Base-by-base conservation (phyloP, 805 yeast genomes). In the Debaryomyces hansenii region DNA sequence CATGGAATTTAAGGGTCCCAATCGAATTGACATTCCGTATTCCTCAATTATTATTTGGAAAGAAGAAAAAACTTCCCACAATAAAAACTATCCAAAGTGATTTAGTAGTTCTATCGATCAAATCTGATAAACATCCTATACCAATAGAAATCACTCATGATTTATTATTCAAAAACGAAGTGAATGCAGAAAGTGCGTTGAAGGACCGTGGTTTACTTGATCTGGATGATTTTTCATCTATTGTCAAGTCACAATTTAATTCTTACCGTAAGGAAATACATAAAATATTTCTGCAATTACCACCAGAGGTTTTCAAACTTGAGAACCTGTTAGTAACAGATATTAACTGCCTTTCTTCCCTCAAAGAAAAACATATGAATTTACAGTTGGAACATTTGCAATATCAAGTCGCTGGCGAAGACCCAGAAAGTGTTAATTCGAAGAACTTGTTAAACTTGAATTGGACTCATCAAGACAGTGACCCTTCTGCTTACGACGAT, bases 71-170 rank as follows among this genome's bases (percentile, higher is more conserved):
- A 29, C 56, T 57, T 2, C 69, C 71, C 0, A 60, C 58, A 37
- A 48, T 65, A 38, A 62, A 56, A 33, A 12, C 40, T 1, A 49
- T 61, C 8, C 29, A 37, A 2, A 61, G 64, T 2, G 74, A 69
- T 34, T 56, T 72, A 21, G 62, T 62, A 4, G 72, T 60, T 1
- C 41, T 63, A 28, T 64, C 74, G 16, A 49, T 64, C 14, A 54
- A 61, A 37, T 65, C 75, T 1, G 57, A 61, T 11, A 59, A 62
- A 40, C 51, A 54, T 20, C 66, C 72, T 2, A 66, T 72, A 10
- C 75, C 77, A 1, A 44, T 72, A 8, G 77, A 70, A 53, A 46
- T 72, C 24, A 59, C 62, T 45, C 73, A 70, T 49, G 72, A 66
- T 36, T 55, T 66, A 14, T 50, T 71, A 1, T 68, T 60, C 50